These are phyloP conservation scores for Eragrostis curvula DNA, from an alignment of 176 grass and related monocot species.

Conservation along the genomic window DNA sequence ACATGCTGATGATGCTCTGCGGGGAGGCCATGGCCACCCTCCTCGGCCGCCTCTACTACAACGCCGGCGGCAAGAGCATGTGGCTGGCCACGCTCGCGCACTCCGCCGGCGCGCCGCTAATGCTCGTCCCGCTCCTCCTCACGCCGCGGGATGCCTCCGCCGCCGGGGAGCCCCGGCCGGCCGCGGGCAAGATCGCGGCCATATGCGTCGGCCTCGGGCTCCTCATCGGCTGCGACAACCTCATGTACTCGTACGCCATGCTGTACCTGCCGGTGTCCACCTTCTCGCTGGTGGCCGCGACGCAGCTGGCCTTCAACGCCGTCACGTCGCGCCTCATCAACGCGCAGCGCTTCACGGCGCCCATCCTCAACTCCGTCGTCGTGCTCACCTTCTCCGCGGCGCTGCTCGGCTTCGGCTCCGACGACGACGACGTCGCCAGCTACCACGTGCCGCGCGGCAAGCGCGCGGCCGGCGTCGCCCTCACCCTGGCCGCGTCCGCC, in stretches of 20 bases:
- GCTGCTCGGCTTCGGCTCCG: constrained; percentile 54
- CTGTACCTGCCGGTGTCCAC: no score
- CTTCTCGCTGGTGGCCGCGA: no score
- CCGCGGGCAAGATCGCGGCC: constrained; percentile 32
- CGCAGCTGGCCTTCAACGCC: no score
- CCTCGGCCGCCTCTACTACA: constrained; percentile 65
- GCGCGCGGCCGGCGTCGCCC: constrained; percentile 58
- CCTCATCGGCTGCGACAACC: no score
- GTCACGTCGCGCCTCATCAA: neutral
- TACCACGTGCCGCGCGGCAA: constrained; percentile 40
- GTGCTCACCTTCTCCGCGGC: constrained; percentile 76
- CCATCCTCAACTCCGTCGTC: constrained; percentile 69
- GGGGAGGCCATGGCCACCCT: constrained; percentile 62
- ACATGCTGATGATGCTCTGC: constrained; percentile 58
- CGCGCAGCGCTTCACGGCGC: constrained; percentile 65
- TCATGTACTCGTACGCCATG: no score
- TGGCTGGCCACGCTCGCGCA: constrained; percentile 67
- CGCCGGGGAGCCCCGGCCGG: constrained; percentile 21
- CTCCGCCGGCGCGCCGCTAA: constrained; percentile 55
- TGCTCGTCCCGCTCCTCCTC: constrained; percentile 47
- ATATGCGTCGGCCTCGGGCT: no score
- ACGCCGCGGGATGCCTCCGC: constrained; percentile 3
- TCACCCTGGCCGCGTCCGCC: constrained; percentile 68
- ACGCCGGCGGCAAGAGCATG: constrained; percentile 68
- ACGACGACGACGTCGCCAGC: constrained; percentile 28